Conservation (phyloP, 768 basidiomycete genomes). For the Pisolithus microcarpus region DNA sequence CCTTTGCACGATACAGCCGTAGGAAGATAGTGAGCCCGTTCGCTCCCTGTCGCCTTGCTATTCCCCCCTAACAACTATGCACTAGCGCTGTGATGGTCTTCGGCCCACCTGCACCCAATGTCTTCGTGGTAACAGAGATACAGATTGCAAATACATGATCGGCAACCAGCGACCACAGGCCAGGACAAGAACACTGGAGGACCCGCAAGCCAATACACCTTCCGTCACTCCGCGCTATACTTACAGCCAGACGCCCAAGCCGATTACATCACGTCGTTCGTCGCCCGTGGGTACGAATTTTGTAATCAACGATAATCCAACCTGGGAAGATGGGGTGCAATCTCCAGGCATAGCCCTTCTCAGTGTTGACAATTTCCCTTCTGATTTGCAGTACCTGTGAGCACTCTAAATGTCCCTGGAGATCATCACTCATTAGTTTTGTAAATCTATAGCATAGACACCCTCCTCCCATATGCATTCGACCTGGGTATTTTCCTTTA, state of each 20-base stretch:
- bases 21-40: constrained; percentile 38
- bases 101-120: constrained; percentile 64
- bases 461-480: constrained; percentile 48
- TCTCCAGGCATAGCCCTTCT: not conserved
- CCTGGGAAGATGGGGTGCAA: no score
- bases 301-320: not conserved
- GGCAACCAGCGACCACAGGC: constrained; percentile 50
- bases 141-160: constrained; percentile 68
- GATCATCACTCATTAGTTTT: not conserved
- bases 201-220: constrained; percentile 41
- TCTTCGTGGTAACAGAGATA: constrained; percentile 47
- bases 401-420: not conserved
- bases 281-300: no score
- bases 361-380: not conserved
- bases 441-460: constrained; percentile 11
- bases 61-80: not conserved
- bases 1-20: constrained; percentile 26
- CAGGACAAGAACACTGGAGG: constrained; percentile 50
- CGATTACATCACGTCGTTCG: no score
- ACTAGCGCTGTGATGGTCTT: constrained; percentile 59
- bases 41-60: no score
- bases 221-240: constrained; percentile 47
- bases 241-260: constrained; percentile 22
- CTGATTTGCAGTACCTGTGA: no score
- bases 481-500: constrained; percentile 67